phyloP scores from a whole-genome alignment of 2,329 filamentous ascomycete species.

The Spiromastix sp. region DNA sequence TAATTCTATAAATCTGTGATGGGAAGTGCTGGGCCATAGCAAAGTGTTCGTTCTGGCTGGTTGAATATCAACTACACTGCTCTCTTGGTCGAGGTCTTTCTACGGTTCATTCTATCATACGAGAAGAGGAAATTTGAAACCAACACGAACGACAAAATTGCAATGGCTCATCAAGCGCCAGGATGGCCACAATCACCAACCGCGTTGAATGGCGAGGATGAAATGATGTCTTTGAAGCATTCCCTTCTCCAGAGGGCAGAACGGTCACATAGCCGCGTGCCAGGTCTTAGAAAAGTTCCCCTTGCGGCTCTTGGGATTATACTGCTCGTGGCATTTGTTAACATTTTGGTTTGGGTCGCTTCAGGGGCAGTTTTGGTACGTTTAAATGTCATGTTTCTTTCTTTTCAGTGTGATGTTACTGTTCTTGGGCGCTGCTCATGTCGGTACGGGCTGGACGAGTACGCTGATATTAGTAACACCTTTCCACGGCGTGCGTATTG shows the following conservation, averaged over 20 bases:
- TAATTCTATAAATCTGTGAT: too few species aligned
- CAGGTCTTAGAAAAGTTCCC: constrained; percentile 46
- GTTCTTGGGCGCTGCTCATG: background rate
- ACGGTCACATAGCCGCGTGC: constrained; percentile 41
- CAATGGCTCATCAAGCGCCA: too few species aligned
- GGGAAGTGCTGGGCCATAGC: too few species aligned
- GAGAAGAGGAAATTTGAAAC: too few species aligned
- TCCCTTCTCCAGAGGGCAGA: constrained; percentile 30
- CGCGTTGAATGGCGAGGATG: constrained; percentile 9
- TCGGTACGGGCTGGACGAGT: background rate
- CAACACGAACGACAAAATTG: too few species aligned
- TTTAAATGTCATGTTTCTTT: constrained; percentile 5
- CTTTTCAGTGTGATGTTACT: background rate
- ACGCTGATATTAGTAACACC: too few species aligned
- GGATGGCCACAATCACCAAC: too few species aligned
- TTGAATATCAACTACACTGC: too few species aligned
- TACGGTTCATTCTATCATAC: too few species aligned
- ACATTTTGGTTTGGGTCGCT: constrained; percentile 48
- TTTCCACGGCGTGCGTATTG: background rate
- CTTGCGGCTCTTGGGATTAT: constrained; percentile 49
- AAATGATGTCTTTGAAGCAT: constrained; percentile 9
- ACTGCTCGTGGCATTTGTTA: constrained; percentile 41
- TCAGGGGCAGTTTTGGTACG: constrained; percentile 47
- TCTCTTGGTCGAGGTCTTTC: too few species aligned
- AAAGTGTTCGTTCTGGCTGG: too few species aligned